A percentile compares a stretch with the other conserved stretches of the same genome.
Conservation (phyloP, 2,329 filamentous ascomycete genomes). For the Atkinsonella texensis region DNA sequence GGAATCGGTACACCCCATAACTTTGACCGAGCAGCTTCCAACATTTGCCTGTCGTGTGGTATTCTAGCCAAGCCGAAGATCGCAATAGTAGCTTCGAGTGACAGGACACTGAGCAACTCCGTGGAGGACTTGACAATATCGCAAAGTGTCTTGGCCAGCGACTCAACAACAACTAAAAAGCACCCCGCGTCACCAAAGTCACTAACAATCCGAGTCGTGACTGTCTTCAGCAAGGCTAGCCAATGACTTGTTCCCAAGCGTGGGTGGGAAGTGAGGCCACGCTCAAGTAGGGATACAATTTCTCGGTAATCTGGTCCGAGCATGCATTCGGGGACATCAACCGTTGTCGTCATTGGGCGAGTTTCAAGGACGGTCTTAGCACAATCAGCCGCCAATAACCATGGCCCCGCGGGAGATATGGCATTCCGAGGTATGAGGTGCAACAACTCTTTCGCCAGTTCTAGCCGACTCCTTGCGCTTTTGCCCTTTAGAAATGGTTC, state of each 20-base stretch:
- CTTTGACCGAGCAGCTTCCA: slow-evolving; percentile 53
- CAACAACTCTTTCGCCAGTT: slow-evolving; percentile 39
- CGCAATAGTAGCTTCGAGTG: slow-evolving; percentile 19
- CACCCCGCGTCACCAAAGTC: slow-evolving; percentile 58
- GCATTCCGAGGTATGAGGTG: slow-evolving; percentile 34
- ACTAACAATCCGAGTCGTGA: slow-evolving; percentile 43
- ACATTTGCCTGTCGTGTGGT: slow-evolving; percentile 46
- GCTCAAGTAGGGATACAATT: slow-evolving; percentile 53
- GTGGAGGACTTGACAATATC: slow-evolving; percentile 15
- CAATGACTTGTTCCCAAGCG: slow-evolving; percentile 35
- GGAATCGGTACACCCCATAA: slow-evolving; percentile 41
- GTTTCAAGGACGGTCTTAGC: slow-evolving; percentile 31
- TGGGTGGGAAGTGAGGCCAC: slow-evolving; percentile 40
- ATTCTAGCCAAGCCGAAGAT: slow-evolving; percentile 37
- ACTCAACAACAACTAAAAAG: slow-evolving; percentile 57
- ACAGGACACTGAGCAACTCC: slow-evolving; percentile 14
- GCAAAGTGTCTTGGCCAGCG: slow-evolving; percentile 46
- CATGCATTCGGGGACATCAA: slow-evolving; percentile 25
- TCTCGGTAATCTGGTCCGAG: slow-evolving; percentile 60
- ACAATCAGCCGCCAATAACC: slow-evolving; percentile 37
- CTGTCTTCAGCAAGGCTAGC: slow-evolving; percentile 42
- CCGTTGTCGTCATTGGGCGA: neutral
- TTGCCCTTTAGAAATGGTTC: slow-evolving; percentile 46
- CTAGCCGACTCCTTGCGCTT: slow-evolving; percentile 28
- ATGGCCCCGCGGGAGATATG: slow-evolving; percentile 35